phyloP scores from a whole-genome alignment of 2,329 filamentous ascomycete genomes.

The Lecanoromycetidae sp. region DNA sequence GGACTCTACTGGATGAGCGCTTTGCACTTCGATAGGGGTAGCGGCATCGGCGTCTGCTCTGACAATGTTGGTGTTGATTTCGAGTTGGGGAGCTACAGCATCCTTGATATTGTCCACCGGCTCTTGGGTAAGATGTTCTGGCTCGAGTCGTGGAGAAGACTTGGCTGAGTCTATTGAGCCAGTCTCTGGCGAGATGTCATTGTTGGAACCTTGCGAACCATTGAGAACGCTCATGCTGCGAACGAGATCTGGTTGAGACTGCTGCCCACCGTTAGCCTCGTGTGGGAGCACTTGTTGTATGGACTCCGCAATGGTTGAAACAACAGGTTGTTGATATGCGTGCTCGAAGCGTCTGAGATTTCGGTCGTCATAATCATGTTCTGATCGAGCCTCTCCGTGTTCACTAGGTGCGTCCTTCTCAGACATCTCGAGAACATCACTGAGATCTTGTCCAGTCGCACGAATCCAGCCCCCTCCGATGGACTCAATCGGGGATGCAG shows the following conservation, averaged over 20 bases:
- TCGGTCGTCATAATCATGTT: not conserved
- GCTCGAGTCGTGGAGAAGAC: not conserved
- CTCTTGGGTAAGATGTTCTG: not conserved
- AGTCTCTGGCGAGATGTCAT: not conserved
- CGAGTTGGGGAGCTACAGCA: not conserved
- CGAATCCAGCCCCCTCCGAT: not conserved
- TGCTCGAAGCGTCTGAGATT: too few species aligned
- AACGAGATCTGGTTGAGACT: not conserved
- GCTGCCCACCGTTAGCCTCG: not conserved
- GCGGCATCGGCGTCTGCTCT: not conserved
- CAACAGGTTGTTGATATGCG: too few species aligned
- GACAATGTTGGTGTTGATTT: not conserved
- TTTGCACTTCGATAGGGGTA: not conserved
- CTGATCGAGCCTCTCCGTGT: not conserved
- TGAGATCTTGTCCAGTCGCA: slow-evolving; percentile 4
- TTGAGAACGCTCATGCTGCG: not conserved
- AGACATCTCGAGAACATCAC: slow-evolving; percentile 8
- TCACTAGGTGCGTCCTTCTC: slow-evolving; percentile 1
- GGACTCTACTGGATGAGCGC: not conserved
- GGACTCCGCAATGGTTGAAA: not conserved
- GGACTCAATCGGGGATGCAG: not conserved
- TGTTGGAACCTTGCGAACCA: not conserved
- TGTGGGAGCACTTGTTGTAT: not conserved
- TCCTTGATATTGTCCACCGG: not conserved
- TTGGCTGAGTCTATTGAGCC: not conserved